Evolutionary conservation across 768 basidiomycete genomes (phyloP).

Genomic region (Leccinum ochraceum): DNA sequence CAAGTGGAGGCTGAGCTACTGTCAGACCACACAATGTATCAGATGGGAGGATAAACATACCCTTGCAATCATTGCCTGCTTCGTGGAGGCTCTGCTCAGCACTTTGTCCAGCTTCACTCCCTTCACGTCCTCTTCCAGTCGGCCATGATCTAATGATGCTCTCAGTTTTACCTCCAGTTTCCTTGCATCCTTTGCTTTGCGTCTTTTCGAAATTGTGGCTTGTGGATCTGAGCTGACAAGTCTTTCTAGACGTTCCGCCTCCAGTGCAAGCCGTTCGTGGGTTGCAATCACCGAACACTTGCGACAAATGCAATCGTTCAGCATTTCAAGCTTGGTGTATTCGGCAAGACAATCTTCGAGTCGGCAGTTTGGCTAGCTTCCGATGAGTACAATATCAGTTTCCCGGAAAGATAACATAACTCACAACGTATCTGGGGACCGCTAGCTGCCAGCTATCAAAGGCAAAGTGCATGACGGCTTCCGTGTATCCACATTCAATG

Average conservation of each 20-base stretch:
- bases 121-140: conserved; percentile 83
- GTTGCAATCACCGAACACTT: conserved; percentile 88
- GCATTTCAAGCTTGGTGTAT: conserved; percentile 84
- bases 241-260: conserved; percentile 56
- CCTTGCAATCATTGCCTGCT: conserved; percentile 90
- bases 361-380: conserved; percentile 56
- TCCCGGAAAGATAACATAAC: conserved; percentile 39
- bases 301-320: conserved; percentile 92
- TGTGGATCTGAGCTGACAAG: conserved; percentile 36
- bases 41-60: conserved; percentile 39
- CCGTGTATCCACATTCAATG: conserved; percentile 87
- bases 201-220: conserved; percentile 71
- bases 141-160: conserved; percentile 65
- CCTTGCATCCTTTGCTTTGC: conserved; percentile 68
- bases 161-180: conserved; percentile 63
- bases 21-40: conserved; percentile 19
- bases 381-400: conserved; percentile 10
- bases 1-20: conserved; percentile 68
- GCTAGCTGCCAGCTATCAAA: conserved; percentile 86
- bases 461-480: conserved; percentile 89
- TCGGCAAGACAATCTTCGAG: conserved; percentile 85
- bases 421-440: conserved; percentile 62
- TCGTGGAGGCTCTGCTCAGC: conserved; percentile 72
- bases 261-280: conserved; percentile 58
- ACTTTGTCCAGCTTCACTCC: conserved; percentile 81